phyloP scores from a whole-genome alignment of 2,329 filamentous ascomycete genomes.

The Penicillium carneum region DNA sequence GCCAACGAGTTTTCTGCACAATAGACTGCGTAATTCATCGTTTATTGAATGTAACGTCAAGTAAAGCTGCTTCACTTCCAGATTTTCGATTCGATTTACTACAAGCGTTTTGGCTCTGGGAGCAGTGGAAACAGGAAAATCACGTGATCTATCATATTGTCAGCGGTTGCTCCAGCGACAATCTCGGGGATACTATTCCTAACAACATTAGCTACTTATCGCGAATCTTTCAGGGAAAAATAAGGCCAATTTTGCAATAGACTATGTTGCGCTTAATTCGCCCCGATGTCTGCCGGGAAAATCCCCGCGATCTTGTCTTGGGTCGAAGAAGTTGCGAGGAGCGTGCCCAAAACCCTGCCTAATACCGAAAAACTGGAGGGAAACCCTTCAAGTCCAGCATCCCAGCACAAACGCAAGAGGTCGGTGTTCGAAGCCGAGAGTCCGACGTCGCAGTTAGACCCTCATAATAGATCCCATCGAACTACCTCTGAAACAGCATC shows the following conservation, averaged over 20 bases:
- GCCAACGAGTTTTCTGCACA: too few relatives aligned
- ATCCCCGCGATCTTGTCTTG: background rate
- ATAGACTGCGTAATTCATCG: too few relatives aligned
- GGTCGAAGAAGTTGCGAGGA: slow-evolving; percentile 7
- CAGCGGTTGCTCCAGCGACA: background rate
- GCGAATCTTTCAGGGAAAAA: background rate
- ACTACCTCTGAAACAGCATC: background rate
- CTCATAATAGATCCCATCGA: background rate
- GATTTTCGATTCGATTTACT: too few relatives aligned
- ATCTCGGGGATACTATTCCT: background rate
- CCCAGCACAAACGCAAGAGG: slow-evolving; percentile 3
- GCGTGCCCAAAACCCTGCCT: slow-evolving; percentile 2
- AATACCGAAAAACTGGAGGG: background rate
- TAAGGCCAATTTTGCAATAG: background rate
- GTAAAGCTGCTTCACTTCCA: too few relatives aligned
- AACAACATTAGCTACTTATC: background rate
- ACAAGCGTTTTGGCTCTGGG: too few relatives aligned
- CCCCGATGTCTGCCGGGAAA: slow-evolving; percentile 4
- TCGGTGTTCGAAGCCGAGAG: background rate
- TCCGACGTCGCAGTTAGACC: background rate
- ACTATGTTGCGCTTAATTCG: background rate
- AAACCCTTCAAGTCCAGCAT: background rate
- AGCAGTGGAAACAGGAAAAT: too few relatives aligned
- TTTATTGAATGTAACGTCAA: too few relatives aligned
- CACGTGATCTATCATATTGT: background rate